phyloP scores from a whole-genome alignment of 1,139 yeast species.

The Candida neerlandica region DNA sequence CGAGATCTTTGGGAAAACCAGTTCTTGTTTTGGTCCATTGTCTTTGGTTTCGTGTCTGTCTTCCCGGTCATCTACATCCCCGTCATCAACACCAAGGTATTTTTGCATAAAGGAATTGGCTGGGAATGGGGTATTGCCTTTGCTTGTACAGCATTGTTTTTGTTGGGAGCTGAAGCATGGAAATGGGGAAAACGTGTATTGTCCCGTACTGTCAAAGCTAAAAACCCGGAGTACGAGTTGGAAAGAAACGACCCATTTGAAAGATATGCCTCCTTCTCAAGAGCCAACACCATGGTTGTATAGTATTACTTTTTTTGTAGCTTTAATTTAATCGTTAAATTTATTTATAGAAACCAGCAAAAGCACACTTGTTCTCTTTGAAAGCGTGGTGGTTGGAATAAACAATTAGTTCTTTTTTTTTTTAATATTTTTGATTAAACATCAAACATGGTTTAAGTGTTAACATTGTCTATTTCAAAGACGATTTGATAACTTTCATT shows the following conservation, averaged over 20 bases:
- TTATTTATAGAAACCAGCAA: too few relatives aligned
- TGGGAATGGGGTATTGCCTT: conserved; percentile 86
- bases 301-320: neutral
- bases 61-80: conserved; percentile 90
- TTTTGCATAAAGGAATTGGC: conserved; percentile 72
- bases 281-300: conserved; percentile 40
- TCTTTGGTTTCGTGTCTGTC: conserved; percentile 69
- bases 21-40: conserved; percentile 81
- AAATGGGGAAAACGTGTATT: conserved; percentile 67
- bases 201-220: conserved; percentile 47
- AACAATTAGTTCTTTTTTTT: too few relatives aligned
- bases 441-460: too few relatives aligned
- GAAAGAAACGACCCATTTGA: conserved; percentile 55
- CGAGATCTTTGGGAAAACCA: conserved; percentile 77
- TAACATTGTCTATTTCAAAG: too few relatives aligned
- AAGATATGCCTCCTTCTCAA: conserved; percentile 61
- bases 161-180: conserved; percentile 65
- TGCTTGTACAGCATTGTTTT: conserved; percentile 62
- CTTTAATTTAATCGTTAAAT: neutral
- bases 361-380: too few relatives aligned
- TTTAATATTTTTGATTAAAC: too few relatives aligned
- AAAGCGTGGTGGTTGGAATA: too few relatives aligned
- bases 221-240: conserved; percentile 64
- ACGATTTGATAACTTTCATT: too few relatives aligned
- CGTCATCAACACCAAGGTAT: conserved; percentile 77